Evolutionary conservation across 139 green algal genomes (phyloP), one percentile per base, ranked within the genome.

Genomic region (Pseudopediastrum boryanum): DNA sequence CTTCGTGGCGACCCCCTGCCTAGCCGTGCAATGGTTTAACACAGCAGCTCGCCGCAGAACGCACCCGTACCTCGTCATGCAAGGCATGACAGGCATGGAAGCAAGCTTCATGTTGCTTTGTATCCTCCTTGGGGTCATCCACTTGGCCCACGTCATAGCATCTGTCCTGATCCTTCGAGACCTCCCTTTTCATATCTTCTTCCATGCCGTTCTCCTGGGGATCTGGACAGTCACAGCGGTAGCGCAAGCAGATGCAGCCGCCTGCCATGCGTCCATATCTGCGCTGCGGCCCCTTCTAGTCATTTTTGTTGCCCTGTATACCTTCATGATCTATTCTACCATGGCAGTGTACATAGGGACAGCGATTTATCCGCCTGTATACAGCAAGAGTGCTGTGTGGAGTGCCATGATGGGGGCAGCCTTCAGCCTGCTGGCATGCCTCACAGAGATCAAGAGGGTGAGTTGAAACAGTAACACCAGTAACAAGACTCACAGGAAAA

Each of bases 131-230:
- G 50, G 58, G 23, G 19, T 51, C 0, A 73, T 81, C 39, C 74
- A 81, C 35, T n/a, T 36, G 8, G 50, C 44, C 0, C 63, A 74
- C 46, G 43, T 68, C 1, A 23, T 74, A 0, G 23, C 59, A 2
- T 52, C 35, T 35, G 31, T 13, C 35, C 4, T 52, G 36, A 3
- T 66, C 33, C 33, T 81, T 25, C 44, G 23, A 25, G 25, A 42
- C 5, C 59, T 81, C 33, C 74, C 74, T 2, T 81, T 81, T n/a
- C 74, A 81, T 29, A 74, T 61, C 23, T 62, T 63, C n/a, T 39
- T 67, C 27, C 74, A 81, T 39, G 61, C 74, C 31, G 44, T 35
- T 4, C 21, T 81, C 16, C 44, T 46, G 1, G 44, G 64, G 33
- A 21, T 74, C 33, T 81, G 74, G 74, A 25, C 27, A n/a, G 52